Conservation (phyloP, 1,284 basidiomycete genomes). For the Ustilago tritici region DNA sequence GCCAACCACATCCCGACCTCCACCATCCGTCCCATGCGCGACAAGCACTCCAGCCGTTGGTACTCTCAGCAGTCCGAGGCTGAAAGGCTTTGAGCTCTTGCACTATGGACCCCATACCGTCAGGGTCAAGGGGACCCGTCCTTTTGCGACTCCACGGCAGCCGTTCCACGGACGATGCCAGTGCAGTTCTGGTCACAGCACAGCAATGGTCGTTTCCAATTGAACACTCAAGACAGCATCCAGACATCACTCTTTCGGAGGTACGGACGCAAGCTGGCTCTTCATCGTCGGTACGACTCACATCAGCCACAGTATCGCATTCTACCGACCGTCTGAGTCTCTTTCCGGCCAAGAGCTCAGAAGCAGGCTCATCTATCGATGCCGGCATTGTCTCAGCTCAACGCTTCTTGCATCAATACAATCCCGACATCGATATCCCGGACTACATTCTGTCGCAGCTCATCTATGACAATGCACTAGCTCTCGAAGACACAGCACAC, state of each 20-base stretch:
- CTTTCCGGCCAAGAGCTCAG: constrained; percentile 7
- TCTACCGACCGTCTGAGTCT: constrained; percentile 15
- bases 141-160: constrained; percentile 24
- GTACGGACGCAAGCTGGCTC: constrained; percentile 1
- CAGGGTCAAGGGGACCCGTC: constrained; percentile 38
- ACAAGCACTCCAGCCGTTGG: not conserved
- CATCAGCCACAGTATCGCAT: constrained; percentile 11
- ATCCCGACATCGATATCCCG: constrained; percentile 37
- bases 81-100: not conserved
- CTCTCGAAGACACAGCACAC: constrained; percentile 16
- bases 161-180: constrained; percentile 13
- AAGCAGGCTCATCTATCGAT: constrained; percentile 33
- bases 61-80: not conserved
- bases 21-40: not conserved
- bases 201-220: constrained; percentile 31
- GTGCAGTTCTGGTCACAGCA: constrained; percentile 1
- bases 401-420: constrained; percentile 20
- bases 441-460: constrained; percentile 25
- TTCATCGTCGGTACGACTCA: constrained; percentile 14
- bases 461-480: constrained; percentile 28
- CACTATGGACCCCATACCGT: constrained; percentile 21
- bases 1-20: too few species aligned
- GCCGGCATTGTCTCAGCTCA: constrained; percentile 40
- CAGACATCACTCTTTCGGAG: not conserved
- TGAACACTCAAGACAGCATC: not conserved